Percentiles rank a stretch among this genome's conserved stretches.
phyloP scores from a whole-genome alignment of 108 stramenopile genomes.

The Nitzschia sp. region DNA sequence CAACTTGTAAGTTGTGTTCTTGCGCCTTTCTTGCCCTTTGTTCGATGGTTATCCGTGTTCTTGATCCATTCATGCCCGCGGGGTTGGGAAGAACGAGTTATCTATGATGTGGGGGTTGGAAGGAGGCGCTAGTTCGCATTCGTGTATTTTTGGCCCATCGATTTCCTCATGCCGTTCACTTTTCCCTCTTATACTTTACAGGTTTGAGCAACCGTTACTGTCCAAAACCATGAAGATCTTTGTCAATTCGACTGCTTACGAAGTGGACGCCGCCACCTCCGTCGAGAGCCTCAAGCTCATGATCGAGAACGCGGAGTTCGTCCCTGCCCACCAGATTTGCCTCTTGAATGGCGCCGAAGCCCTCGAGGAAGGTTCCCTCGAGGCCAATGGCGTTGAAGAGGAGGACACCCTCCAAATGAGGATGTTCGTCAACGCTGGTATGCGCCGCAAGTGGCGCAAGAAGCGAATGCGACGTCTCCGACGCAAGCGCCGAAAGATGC shows the following conservation, averaged over 20 bases:
- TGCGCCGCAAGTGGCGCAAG: slow-evolving; percentile 92
- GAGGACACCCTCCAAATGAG: slow-evolving; percentile 78
- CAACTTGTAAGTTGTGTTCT: slow-evolving; percentile 13
- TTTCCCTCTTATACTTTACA: not conserved
- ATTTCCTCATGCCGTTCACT: too few species aligned
- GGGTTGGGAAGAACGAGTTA: too few species aligned
- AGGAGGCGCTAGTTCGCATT: too few species aligned
- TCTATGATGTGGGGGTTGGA: too few species aligned
- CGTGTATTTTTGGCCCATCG: too few species aligned
- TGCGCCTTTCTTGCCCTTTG: not conserved
- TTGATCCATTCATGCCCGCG: too few species aligned
- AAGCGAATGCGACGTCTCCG: slow-evolving; percentile 94
- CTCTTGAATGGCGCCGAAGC: slow-evolving; percentile 68
- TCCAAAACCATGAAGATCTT: slow-evolving; percentile 75
- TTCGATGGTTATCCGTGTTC: too few species aligned
- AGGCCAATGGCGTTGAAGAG: slow-evolving; percentile 79
- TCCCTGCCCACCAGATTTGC: slow-evolving; percentile 78
- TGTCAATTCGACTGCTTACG: slow-evolving; percentile 76
- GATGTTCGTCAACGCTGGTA: slow-evolving; percentile 79
- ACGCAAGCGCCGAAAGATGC: slow-evolving; percentile 94
- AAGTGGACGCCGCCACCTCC: slow-evolving; percentile 79
- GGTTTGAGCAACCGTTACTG: slow-evolving; percentile 73
- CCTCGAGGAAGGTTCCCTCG: slow-evolving; percentile 78
- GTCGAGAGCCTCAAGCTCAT: slow-evolving; percentile 83
- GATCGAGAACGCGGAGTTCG: slow-evolving; percentile 89